Evolutionary conservation across 2,329 filamentous ascomycete genomes (phyloP).

Genomic region (Purpureocillium lavendulum): DNA sequence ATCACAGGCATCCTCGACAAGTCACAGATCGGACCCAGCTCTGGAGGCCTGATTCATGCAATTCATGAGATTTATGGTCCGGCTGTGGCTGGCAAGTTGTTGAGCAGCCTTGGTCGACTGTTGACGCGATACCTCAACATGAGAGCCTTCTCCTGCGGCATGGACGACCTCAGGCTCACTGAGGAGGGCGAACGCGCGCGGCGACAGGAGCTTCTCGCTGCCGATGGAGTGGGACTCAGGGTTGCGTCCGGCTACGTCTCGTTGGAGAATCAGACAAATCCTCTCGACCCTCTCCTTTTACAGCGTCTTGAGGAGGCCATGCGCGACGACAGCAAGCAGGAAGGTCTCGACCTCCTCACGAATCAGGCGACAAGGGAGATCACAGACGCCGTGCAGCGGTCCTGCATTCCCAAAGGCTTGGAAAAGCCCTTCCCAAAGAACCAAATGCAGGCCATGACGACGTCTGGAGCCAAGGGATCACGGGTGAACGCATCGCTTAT

Average conservation of each 20-base stretch:
- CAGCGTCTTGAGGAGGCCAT: slow-evolving; percentile 80
- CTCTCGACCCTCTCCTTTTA: slow-evolving; percentile 62
- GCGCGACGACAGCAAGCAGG: slow-evolving; percentile 84
- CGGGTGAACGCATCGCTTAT: slow-evolving; percentile 94
- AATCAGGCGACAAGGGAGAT: slow-evolving; percentile 63
- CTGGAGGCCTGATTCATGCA: slow-evolving; percentile 82
- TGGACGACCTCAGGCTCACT: slow-evolving; percentile 88
- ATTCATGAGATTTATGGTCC: slow-evolving; percentile 92
- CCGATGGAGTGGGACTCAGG: slow-evolving; percentile 62
- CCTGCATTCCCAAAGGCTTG: slow-evolving; percentile 73
- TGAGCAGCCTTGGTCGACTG: slow-evolving; percentile 83
- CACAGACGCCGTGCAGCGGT: slow-evolving; percentile 68
- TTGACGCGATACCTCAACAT: slow-evolving; percentile 87
- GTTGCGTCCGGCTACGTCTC: slow-evolving; percentile 87
- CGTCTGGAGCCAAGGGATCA: slow-evolving; percentile 88
- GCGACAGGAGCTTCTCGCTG: slow-evolving; percentile 57
- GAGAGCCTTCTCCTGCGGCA: slow-evolving; percentile 93
- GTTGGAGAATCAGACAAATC: slow-evolving; percentile 56
- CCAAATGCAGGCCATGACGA: slow-evolving; percentile 99
- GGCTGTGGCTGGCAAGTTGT: slow-evolving; percentile 72
- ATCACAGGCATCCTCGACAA: slow-evolving; percentile 92
- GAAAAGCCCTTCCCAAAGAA: slow-evolving; percentile 92
- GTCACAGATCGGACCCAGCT: slow-evolving; percentile 81
- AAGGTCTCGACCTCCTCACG: slow-evolving; percentile 80
- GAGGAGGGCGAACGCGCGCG: slow-evolving; percentile 66